Conservation (phyloP, 1,139 yeast species). For the Taphrina populina region DNA sequence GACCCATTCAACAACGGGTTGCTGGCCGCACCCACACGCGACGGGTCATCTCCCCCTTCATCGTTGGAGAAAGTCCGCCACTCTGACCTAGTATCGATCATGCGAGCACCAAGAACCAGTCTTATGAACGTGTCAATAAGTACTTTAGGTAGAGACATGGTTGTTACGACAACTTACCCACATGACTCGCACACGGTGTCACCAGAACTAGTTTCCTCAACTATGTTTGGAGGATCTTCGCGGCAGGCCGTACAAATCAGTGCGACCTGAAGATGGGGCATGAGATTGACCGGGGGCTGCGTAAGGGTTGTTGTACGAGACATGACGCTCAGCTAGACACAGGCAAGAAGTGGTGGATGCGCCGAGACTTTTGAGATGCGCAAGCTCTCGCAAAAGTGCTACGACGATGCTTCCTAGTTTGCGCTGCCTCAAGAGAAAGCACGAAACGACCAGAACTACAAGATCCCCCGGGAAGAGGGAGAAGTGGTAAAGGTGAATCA, state of each 20-base stretch:
- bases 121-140: conserved; percentile 24
- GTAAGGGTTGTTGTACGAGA: conserved; percentile 18
- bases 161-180: conserved; percentile 52
- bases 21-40: conserved; percentile 99
- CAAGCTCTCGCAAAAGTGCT: conserved; percentile 2
- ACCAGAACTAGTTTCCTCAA: conserved; percentile 94
- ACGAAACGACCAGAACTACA: conserved; percentile 9
- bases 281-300: conserved; percentile 26
- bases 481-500: conserved; percentile 8
- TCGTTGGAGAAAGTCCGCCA: conserved; percentile 97
- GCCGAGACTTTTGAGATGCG: conserved; percentile 3
- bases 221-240: conserved; percentile 90
- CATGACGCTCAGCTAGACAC: too few relatives aligned
- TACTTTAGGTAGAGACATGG: neutral
- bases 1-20: conserved; percentile 89
- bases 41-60: conserved; percentile 96
- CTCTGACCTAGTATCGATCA: conserved; percentile 93
- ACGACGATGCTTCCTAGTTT: neutral
- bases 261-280: conserved; percentile 69
- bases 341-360: neutral
- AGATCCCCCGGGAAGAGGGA: conserved; percentile 1
- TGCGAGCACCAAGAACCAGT: conserved; percentile 82
- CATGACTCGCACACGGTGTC: conserved; percentile 97
- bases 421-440: neutral
- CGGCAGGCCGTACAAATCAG: conserved; percentile 95